A percentile compares a stretch with the other conserved stretches of the same genome.
Evolutionary conservation across 2,329 filamentous ascomycete genomes (phyloP).

Genomic region (Neophaeococcomyces aloes): DNA sequence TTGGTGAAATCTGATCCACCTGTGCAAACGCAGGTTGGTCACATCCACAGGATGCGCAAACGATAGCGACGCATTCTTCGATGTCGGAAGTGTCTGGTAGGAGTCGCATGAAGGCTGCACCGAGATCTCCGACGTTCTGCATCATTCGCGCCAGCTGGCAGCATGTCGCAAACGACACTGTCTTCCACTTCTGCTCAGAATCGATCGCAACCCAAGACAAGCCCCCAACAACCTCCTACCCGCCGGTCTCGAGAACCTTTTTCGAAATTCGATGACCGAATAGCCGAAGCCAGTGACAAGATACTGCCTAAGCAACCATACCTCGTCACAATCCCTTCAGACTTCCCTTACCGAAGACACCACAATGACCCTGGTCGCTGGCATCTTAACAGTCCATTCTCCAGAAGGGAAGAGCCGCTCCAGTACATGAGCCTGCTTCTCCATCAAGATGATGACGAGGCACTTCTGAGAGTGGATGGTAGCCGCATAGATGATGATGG

Average conservation of each 20-base stretch:
- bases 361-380: slow-evolving; percentile 36
- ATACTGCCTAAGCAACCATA: slow-evolving; percentile 36
- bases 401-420: slow-evolving; percentile 44
- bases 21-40: no score
- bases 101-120: neutral
- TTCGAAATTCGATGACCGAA: slow-evolving; percentile 22
- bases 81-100: neutral
- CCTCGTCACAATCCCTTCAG: slow-evolving; percentile 37
- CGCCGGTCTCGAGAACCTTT: neutral
- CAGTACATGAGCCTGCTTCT: slow-evolving; percentile 54
- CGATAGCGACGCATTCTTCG: neutral
- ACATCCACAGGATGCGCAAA: no score
- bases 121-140: slow-evolving; percentile 2
- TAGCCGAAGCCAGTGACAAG: slow-evolving; percentile 32
- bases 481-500: slow-evolving; percentile 43
- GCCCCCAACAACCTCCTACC: neutral
- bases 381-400: slow-evolving; percentile 44
- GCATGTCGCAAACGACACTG: slow-evolving; percentile 7
- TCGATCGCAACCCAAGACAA: neutral
- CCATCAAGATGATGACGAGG: slow-evolving; percentile 45
- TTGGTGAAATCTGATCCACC: no score
- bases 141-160: neutral
- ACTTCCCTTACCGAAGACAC: slow-evolving; percentile 36
- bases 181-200: slow-evolving; percentile 1
- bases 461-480: slow-evolving; percentile 40